phyloP scores from a whole-genome alignment of 2,329 filamentous ascomycete genomes.

The Aphanoascus verrucosus region DNA sequence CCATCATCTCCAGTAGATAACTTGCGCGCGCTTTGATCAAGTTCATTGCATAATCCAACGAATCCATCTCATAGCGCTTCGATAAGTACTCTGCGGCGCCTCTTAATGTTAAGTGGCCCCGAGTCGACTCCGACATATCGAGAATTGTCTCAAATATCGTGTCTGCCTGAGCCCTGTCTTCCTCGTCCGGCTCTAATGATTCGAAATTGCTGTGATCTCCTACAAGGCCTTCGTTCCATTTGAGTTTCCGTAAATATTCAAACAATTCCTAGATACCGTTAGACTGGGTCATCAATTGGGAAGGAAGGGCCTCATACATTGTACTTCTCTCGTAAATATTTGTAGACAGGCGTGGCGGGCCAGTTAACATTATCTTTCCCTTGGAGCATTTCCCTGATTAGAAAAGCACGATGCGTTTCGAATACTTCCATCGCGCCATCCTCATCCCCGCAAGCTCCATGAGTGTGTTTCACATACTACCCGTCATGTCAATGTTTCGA shows the following conservation, averaged over 20 bases:
- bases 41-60: slow-evolving; percentile 28
- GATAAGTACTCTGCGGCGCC: slow-evolving; percentile 25
- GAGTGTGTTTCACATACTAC: slow-evolving; percentile 35
- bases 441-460: slow-evolving; percentile 34
- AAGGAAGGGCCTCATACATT: slow-evolving; percentile 23
- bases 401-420: slow-evolving; percentile 35
- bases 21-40: slow-evolving; percentile 28
- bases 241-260: slow-evolving; percentile 12
- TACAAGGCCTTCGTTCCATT: slow-evolving; percentile 11
- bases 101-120: slow-evolving; percentile 28
- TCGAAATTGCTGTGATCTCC: slow-evolving; percentile 5
- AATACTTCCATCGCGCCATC: slow-evolving; percentile 40
- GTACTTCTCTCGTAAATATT: slow-evolving; percentile 36
- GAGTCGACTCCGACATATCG: slow-evolving; percentile 31
- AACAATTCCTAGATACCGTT: slow-evolving; percentile 11
- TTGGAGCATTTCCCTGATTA: slow-evolving; percentile 40
- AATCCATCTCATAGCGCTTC: slow-evolving; percentile 28
- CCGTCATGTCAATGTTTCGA: not conserved
- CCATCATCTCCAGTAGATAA: slow-evolving; percentile 28
- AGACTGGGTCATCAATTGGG: not conserved
- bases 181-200: slow-evolving; percentile 12
- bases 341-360: slow-evolving; percentile 35
- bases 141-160: slow-evolving; percentile 29
- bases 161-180: slow-evolving; percentile 28
- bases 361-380: slow-evolving; percentile 37